Conservation (phyloP, 1,139 yeast species). For the Geotrichum bryndzae region DNA sequence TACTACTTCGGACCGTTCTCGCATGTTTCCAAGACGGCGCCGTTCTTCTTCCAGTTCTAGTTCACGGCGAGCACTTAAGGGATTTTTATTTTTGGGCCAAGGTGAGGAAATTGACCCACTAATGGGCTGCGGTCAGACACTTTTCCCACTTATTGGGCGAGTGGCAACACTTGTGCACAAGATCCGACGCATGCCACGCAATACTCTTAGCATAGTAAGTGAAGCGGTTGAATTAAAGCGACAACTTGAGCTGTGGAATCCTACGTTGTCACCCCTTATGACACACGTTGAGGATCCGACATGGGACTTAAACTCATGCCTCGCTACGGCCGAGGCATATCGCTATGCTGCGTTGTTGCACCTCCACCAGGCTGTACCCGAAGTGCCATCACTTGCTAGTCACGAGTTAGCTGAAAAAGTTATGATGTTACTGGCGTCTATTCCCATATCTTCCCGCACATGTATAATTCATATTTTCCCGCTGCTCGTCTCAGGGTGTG, state of each 20-base stretch:
- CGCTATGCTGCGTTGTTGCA: constrained; percentile 52
- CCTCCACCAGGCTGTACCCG: constrained; percentile 65
- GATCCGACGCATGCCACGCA: constrained; percentile 41
- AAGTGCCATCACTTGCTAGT: constrained; percentile 51
- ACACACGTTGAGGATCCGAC: constrained; percentile 41
- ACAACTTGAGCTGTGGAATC: constrained; percentile 49
- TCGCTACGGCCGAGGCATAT: constrained; percentile 67
- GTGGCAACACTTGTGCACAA: constrained; percentile 53
- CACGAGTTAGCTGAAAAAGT: constrained; percentile 56
- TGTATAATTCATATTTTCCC: constrained; percentile 60
- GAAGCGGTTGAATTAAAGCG: constrained; percentile 50
- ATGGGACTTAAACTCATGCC: constrained; percentile 54
- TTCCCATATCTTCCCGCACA: constrained; percentile 55
- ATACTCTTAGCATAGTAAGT: constrained; percentile 47
- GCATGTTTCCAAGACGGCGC: neutral
- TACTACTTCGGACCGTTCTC: neutral
- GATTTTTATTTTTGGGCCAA: constrained; percentile 17
- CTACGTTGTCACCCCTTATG: constrained; percentile 39
- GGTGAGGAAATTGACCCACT: constrained; percentile 51
- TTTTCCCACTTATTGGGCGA: constrained; percentile 58
- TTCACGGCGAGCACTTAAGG: constrained; percentile 4
- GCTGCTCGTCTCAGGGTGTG: constrained; percentile 57
- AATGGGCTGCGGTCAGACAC: constrained; percentile 58
- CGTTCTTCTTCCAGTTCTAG: constrained; percentile 1
- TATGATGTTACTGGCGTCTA: constrained; percentile 53